Conservation (phyloP, 139 green algal genomes). For the Choricystis sp. region DNA sequence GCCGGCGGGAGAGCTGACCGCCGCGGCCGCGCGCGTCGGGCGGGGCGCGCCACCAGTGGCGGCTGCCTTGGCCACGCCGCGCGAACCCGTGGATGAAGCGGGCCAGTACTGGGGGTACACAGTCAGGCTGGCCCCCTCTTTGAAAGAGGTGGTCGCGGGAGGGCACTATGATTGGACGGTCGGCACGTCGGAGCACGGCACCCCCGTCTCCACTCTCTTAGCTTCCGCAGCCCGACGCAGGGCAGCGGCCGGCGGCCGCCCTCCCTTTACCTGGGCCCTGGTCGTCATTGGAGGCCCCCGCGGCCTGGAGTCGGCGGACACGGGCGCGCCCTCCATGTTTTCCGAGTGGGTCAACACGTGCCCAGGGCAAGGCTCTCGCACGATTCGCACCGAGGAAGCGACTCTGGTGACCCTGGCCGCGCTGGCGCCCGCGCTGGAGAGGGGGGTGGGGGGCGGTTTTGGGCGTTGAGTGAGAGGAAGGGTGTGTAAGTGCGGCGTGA, state of each 20-base stretch:
- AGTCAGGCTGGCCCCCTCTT: slow-evolving; percentile 41
- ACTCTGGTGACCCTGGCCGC: slow-evolving; percentile 48
- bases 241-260: neutral
- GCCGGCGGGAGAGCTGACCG: slow-evolving; percentile 1
- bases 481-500: too few species aligned
- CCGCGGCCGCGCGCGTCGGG: neutral
- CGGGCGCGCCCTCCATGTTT: neutral
- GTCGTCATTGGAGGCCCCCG: slow-evolving; percentile 58
- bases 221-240: slow-evolving; percentile 2
- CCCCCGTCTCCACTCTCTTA: slow-evolving; percentile 1
- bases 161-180: slow-evolving; percentile 61
- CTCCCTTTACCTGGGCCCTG: slow-evolving; percentile 50
- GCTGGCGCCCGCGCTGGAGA: slow-evolving; percentile 18
- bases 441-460: neutral
- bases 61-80: slow-evolving; percentile 24
- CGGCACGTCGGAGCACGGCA: slow-evolving; percentile 41
- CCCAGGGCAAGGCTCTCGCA: slow-evolving; percentile 58
- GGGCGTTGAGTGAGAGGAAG: neutral
- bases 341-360: slow-evolving; percentile 57
- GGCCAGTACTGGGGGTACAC: slow-evolving; percentile 81
- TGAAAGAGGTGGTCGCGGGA: slow-evolving; percentile 37
- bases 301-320: slow-evolving; percentile 36
- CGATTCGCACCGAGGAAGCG: slow-evolving; percentile 72
- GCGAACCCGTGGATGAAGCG: slow-evolving; percentile 23
- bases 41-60: too few species aligned